phyloP scores from a whole-genome alignment of 306 rosid genomes.

The Quercus glauca region DNA sequence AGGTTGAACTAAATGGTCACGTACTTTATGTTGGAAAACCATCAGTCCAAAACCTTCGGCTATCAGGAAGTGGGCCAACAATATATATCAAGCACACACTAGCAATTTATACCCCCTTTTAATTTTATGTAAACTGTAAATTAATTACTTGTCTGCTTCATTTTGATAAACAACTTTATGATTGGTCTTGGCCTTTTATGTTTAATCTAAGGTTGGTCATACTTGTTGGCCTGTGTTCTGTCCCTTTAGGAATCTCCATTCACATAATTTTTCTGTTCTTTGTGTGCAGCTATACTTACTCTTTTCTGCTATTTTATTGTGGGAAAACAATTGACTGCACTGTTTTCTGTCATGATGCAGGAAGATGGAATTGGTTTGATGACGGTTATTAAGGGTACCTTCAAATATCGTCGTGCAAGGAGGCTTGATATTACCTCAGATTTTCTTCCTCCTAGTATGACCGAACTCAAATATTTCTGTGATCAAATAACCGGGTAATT shows the following conservation, averaged over 20 bases:
- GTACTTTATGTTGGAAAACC: background rate
- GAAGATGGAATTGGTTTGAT: conserved; percentile 78
- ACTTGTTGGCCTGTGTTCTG: background rate
- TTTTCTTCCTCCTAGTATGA: conserved; percentile 46
- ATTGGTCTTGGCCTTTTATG: background rate
- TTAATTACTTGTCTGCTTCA: background rate
- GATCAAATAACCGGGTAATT: conserved; percentile 29
- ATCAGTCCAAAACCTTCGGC: background rate
- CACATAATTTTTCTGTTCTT: background rate
- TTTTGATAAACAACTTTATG: background rate
- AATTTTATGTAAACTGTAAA: background rate
- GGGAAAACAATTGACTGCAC: background rate
- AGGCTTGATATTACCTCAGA: conserved; percentile 35
- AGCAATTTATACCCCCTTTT: background rate
- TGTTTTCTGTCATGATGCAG: conserved; percentile 43
- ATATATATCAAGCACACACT: background rate
- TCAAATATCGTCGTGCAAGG: conserved; percentile 64
- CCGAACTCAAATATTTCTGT: conserved; percentile 25
- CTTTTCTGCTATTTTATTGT: background rate
- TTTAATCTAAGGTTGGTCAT: background rate
- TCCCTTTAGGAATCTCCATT: background rate
- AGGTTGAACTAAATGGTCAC: background rate
- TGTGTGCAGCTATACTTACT: conserved; percentile 16
- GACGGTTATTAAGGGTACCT: conserved; percentile 75
- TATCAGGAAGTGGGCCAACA: background rate